Percentiles rank a stretch among this genome's conserved stretches.
These are phyloP conservation scores for Achaetomium macrosporum DNA, from an alignment of 2,329 filamentous ascomycete species.

Conservation along the genomic window DNA sequence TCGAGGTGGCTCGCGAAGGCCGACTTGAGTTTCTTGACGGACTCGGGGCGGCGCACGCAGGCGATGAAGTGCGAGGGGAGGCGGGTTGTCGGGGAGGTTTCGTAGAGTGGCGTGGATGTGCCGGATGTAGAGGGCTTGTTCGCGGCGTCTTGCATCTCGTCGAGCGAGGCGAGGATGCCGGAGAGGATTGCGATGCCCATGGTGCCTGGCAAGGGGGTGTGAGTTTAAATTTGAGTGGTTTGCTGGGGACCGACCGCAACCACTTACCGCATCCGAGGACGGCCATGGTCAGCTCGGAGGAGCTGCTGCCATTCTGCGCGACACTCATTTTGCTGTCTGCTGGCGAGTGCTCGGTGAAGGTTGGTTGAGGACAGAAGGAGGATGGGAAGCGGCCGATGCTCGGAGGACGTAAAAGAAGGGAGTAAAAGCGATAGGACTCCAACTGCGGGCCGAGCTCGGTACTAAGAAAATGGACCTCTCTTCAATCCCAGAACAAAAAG, in stretches of 20 bases:
- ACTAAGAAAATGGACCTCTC: no score
- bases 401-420: slow-evolving; percentile 1
- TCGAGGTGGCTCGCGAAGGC: slow-evolving; percentile 59
- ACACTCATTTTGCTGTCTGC: slow-evolving; percentile 14
- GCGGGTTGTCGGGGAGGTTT: slow-evolving; percentile 41
- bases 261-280: slow-evolving; percentile 74
- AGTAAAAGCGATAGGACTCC: slow-evolving; percentile 7
- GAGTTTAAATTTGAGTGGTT: slow-evolving; percentile 4
- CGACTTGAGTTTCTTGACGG: slow-evolving; percentile 61
- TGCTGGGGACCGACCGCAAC: neutral
- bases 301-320: slow-evolving; percentile 31
- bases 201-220: slow-evolving; percentile 54
- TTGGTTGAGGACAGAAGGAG: neutral
- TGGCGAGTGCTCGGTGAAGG: slow-evolving; percentile 4
- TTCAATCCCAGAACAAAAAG: no score
- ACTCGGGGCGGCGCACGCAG: slow-evolving; percentile 66
- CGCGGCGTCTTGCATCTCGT: slow-evolving; percentile 28
- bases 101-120: slow-evolving; percentile 40
- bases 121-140: slow-evolving; percentile 42
- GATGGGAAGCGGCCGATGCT: slow-evolving; percentile 1
- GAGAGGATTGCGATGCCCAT: slow-evolving; percentile 82
- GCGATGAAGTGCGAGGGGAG: slow-evolving; percentile 74
- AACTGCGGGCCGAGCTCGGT: no score
- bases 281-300: slow-evolving; percentile 60
- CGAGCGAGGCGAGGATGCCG: slow-evolving; percentile 68